Percentiles rank a stretch among this genome's conserved stretches.
Evolutionary conservation across 169 alveolate genomes (phyloP).

Genomic region (Prorocentrum cordatum): DNA sequence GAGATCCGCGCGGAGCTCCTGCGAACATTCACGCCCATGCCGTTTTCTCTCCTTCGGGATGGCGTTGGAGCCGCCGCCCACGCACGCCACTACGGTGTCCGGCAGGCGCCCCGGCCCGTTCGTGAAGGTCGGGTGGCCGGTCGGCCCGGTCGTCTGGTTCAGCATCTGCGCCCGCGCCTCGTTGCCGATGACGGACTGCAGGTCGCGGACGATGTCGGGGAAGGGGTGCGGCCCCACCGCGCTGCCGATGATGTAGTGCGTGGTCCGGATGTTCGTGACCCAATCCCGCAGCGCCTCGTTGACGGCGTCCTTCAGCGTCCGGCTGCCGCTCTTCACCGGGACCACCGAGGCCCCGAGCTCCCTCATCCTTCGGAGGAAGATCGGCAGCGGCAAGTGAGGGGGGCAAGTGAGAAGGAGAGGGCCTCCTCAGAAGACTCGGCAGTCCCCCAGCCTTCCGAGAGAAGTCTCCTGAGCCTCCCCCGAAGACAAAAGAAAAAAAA

Average conservation of each 20-base stretch:
- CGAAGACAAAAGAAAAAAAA: too few relatives aligned
- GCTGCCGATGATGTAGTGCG: constrained; percentile 71
- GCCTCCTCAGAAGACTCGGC: too few relatives aligned
- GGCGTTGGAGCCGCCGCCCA: constrained; percentile 73
- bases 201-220: constrained; percentile 71
- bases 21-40: too few relatives aligned
- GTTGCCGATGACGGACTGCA: constrained; percentile 55
- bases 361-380: background rate
- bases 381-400: too few relatives aligned
- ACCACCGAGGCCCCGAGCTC: constrained; percentile 71
- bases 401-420: too few relatives aligned
- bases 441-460: too few relatives aligned
- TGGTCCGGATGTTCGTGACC: constrained; percentile 69
- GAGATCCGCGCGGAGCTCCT: too few relatives aligned
- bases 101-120: constrained; percentile 69
- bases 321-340: constrained; percentile 69
- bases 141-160: constrained; percentile 41
- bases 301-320: constrained; percentile 72
- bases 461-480: too few relatives aligned
- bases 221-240: constrained; percentile 69
- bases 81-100: constrained; percentile 65
- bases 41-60: too few relatives aligned
- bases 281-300: constrained; percentile 68
- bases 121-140: constrained; percentile 63
- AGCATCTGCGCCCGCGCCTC: constrained; percentile 67